phyloP scores from a whole-genome alignment of 2,329 filamentous ascomycete species.

The Pyricularia pennisetigena region DNA sequence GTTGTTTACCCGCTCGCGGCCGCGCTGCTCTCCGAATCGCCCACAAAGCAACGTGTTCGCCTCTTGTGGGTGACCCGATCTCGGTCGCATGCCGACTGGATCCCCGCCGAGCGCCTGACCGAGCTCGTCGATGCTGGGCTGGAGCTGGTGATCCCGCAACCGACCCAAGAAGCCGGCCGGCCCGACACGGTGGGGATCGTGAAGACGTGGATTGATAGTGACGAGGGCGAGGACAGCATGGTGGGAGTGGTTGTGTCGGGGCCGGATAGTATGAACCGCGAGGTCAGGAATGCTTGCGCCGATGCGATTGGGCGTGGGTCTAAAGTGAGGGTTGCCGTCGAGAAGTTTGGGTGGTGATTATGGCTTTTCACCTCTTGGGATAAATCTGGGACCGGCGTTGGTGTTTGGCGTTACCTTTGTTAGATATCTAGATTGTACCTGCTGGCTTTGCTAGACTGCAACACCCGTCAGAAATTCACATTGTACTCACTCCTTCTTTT shows the following conservation, averaged over 20 bases:
- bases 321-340: slow-evolving; percentile 43
- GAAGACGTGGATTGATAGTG: slow-evolving; percentile 18
- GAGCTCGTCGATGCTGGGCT: slow-evolving; percentile 39
- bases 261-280: slow-evolving; percentile 50
- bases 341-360: slow-evolving; percentile 58
- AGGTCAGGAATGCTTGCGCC: slow-evolving; percentile 49
- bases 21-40: slow-evolving; percentile 26
- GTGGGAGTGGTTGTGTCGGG: slow-evolving; percentile 50
- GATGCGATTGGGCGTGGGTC: slow-evolving; percentile 33
- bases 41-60: slow-evolving; percentile 26
- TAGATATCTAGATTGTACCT: neutral
- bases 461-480: neutral
- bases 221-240: slow-evolving; percentile 14
- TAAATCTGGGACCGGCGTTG: neutral
- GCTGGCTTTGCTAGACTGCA: neutral
- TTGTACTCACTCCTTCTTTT: neutral
- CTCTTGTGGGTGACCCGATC: slow-evolving; percentile 52
- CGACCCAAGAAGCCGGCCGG: slow-evolving; percentile 41
- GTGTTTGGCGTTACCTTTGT: neutral
- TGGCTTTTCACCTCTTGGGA: neutral
- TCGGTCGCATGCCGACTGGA: slow-evolving; percentile 40
- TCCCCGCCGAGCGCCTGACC: slow-evolving; percentile 35
- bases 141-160: slow-evolving; percentile 41
- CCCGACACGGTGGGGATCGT: slow-evolving; percentile 40
- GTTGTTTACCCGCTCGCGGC: slow-evolving; percentile 52